Conservation (phyloP, 208 protist species). For the Angomonas ambiguus region DNA sequence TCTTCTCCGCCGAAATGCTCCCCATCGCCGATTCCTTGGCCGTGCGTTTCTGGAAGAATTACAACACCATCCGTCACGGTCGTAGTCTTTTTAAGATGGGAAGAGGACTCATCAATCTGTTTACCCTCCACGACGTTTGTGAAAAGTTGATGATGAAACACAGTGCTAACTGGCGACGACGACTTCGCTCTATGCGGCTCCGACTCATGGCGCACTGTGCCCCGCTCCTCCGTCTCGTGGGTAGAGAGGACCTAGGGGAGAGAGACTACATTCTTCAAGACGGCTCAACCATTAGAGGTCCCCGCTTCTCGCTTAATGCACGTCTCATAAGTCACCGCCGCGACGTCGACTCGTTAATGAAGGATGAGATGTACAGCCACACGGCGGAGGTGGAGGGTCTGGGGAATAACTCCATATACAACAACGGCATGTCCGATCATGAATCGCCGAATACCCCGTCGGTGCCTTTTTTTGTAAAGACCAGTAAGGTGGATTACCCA, state of each 20-base stretch:
- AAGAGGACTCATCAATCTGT: slow-evolving; percentile 69
- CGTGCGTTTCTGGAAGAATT: slow-evolving; percentile 69
- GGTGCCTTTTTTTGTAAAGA: background rate
- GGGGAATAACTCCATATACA: background rate
- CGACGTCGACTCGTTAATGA: slow-evolving; percentile 19
- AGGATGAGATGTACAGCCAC: slow-evolving; percentile 44
- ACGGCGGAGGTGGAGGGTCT: slow-evolving; percentile 23
- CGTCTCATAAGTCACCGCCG: slow-evolving; percentile 1
- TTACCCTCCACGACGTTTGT: slow-evolving; percentile 59
- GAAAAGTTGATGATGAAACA: slow-evolving; percentile 62
- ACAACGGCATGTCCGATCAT: background rate
- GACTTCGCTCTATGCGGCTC: slow-evolving; percentile 4
- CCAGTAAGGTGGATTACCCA: no score
- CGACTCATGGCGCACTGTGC: slow-evolving; percentile 4
- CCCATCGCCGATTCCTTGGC: slow-evolving; percentile 45
- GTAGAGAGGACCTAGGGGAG: background rate
- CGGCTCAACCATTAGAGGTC: background rate
- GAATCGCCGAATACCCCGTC: background rate
- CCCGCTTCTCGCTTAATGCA: background rate
- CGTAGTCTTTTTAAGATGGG: slow-evolving; percentile 85
- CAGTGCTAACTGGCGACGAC: slow-evolving; percentile 22
- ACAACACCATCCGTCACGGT: slow-evolving; percentile 84
- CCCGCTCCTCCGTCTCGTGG: background rate
- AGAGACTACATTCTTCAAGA: background rate
- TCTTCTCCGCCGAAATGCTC: slow-evolving; percentile 59